Evolutionary conservation across 2,329 filamentous ascomycete genomes (phyloP), one percentile per base, ranked within the genome.

Genomic region (Hypomyces rosellus): DNA sequence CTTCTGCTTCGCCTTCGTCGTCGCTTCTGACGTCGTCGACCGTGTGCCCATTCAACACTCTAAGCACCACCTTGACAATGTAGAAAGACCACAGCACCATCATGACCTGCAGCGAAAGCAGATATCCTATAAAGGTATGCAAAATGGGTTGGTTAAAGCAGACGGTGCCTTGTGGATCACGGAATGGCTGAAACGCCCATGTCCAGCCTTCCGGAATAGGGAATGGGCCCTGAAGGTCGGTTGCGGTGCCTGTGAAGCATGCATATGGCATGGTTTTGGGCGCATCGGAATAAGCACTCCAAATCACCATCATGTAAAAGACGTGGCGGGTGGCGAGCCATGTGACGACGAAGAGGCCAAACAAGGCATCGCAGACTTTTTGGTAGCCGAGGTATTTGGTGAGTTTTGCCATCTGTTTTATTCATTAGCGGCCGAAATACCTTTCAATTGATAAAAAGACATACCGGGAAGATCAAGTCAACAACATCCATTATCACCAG

Each of bases 401-500:
- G 62, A 91, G 88, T 70, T 99, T 99, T 59, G 93, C 93, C 25
- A 84, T 73, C 89, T 95, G 34, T 4, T 18, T 30, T 30, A 30
- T 30, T 30, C 25, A 30, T 30, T 30, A 30, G 25, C 9, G 9
- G 2, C 9, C 2, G 6, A 2, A 2, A 30, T 30, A 8, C 25
- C 9, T 30, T 30, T 30, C 9, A 30, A 30, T 30, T 8, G 22
- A 38, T 14, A 12, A 38, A 33, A 39, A 8, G 25, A 38, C 85
- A 65, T 74, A 96, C 89, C 44, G 92, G 87, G 43, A 99, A 77
- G 54, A 96, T 77, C 47, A 96, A 77, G 64, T 99, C 93, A 39
- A 95, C 88, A 48, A 95, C 77, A 63, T 99, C 93, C 90, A 97
- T 97, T 57, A 95, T 77, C 48, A 89, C 86, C 46, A 99, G 74